Conservation (phyloP, 768 basidiomycete genomes). For the Pleurotus eryngii region DNA sequence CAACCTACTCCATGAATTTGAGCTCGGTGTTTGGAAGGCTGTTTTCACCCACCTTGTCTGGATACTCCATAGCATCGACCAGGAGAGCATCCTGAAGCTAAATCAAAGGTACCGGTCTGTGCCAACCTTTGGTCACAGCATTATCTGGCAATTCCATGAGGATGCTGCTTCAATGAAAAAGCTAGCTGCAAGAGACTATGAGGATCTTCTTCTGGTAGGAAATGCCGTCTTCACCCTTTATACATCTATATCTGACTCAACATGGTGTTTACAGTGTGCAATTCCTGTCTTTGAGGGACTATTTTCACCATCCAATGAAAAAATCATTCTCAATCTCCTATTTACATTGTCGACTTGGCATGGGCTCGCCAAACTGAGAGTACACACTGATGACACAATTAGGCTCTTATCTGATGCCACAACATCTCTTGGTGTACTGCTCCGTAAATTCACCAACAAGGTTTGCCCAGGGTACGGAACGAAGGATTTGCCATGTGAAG, state of each 20-base stretch:
- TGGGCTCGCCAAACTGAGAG: constrained; percentile 28
- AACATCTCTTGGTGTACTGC: constrained; percentile 22
- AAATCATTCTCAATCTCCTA: constrained; percentile 20
- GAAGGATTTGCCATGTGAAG: constrained; percentile 21
- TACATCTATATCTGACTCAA: background rate
- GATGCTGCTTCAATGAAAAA: constrained; percentile 33
- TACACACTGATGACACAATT: constrained; percentile 31
- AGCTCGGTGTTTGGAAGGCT: constrained; percentile 30
- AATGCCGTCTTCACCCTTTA: background rate
- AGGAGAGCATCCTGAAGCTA: constrained; percentile 12
- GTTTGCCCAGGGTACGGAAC: constrained; percentile 18
- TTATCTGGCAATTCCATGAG: constrained; percentile 29
- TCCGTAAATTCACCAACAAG: constrained; percentile 19
- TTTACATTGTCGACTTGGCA: constrained; percentile 31
- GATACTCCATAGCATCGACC: constrained; percentile 15
- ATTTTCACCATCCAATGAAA: constrained; percentile 22
- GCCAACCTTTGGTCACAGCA: constrained; percentile 24
- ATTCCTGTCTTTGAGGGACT: constrained; percentile 35
- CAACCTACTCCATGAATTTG: constrained; percentile 32
- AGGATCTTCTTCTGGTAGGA: constrained; percentile 39
- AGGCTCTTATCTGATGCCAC: constrained; percentile 20
- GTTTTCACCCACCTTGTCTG: constrained; percentile 26
- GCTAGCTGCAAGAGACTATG: constrained; percentile 33
- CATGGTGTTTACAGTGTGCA: constrained; percentile 19
- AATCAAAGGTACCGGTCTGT: constrained; percentile 22